Conservation (phyloP, 306 rosid species). For the Casuarina glauca region DNA sequence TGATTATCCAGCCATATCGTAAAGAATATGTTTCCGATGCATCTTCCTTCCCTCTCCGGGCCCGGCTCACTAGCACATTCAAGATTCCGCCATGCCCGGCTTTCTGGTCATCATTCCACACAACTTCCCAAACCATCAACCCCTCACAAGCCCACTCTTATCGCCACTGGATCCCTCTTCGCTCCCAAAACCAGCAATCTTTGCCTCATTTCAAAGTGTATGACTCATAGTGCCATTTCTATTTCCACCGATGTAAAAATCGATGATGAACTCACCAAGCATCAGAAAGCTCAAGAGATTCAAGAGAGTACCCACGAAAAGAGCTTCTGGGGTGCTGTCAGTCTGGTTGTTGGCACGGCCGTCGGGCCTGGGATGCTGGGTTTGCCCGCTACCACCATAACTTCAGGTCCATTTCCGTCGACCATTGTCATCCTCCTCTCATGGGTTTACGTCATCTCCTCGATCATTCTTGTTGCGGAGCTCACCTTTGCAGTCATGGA, state of each 20-base stretch:
- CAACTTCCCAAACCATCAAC: not conserved
- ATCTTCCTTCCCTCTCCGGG: constrained; percentile 17
- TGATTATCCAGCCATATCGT: not conserved
- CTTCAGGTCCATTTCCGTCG: constrained; percentile 59
- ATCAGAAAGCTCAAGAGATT: constrained; percentile 8
- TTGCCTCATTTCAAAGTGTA: constrained; percentile 7
- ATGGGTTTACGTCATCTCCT: constrained; percentile 59
- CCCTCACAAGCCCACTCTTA: not conserved
- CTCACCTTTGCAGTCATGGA: constrained; percentile 58
- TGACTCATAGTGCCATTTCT: not conserved
- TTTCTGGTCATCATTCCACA: not conserved
- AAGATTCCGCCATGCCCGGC: not conserved
- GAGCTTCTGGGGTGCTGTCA: constrained; percentile 60
- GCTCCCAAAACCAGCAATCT: not conserved
- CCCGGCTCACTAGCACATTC: constrained; percentile 9
- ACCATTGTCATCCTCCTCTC: constrained; percentile 46
- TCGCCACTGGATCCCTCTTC: not conserved
- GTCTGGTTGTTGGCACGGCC: constrained; percentile 53
- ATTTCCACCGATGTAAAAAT: not conserved
- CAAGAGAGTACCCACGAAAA: constrained; percentile 22
- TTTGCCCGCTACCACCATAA: constrained; percentile 45
- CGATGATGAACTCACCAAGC: constrained; percentile 2
- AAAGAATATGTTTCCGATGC: constrained; percentile 19
- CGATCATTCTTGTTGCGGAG: constrained; percentile 54
- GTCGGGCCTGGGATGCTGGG: constrained; percentile 64